phyloP scores from a whole-genome alignment of 331 rosid species.

The Erythrophleum ivorense region DNA sequence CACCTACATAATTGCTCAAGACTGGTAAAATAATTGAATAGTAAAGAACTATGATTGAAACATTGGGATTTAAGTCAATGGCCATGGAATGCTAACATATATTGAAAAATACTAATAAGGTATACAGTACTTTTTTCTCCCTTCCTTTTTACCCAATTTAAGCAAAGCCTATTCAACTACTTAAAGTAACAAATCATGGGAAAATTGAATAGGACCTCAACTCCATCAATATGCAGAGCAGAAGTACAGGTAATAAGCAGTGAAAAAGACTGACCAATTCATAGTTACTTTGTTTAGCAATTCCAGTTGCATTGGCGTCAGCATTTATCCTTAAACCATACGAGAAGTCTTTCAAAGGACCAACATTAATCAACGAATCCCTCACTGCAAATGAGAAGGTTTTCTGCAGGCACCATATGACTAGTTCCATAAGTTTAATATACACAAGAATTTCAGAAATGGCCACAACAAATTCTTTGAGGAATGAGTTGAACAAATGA shows the following conservation, averaged over 20 bases:
- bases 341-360: constrained; percentile 98
- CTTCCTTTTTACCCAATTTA: too few species aligned
- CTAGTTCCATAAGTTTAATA: constrained; percentile 32
- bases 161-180: neutral
- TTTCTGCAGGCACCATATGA: constrained; percentile 69
- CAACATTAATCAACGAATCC: constrained; percentile 91
- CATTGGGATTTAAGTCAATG: neutral
- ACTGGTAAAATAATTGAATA: neutral
- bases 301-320: constrained; percentile 90
- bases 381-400: constrained; percentile 91
- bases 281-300: constrained; percentile 76
- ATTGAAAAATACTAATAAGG: neutral
- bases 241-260: neutral
- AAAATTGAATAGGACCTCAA: neutral
- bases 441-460: constrained; percentile 35
- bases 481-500: constrained; percentile 16
- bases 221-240: constrained; percentile 8
- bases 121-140: neutral
- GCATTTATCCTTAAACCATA: constrained; percentile 93
- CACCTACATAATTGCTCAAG: constrained; percentile 60
- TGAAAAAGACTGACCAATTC: constrained; percentile 73
- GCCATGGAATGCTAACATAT: neutral
- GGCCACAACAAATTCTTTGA: constrained; percentile 17
- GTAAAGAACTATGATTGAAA: neutral
- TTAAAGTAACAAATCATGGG: neutral